Base-by-base conservation (phyloP, 2,329 filamentous ascomycete species). In the Ceratocystis cacaofunesta region DNA sequence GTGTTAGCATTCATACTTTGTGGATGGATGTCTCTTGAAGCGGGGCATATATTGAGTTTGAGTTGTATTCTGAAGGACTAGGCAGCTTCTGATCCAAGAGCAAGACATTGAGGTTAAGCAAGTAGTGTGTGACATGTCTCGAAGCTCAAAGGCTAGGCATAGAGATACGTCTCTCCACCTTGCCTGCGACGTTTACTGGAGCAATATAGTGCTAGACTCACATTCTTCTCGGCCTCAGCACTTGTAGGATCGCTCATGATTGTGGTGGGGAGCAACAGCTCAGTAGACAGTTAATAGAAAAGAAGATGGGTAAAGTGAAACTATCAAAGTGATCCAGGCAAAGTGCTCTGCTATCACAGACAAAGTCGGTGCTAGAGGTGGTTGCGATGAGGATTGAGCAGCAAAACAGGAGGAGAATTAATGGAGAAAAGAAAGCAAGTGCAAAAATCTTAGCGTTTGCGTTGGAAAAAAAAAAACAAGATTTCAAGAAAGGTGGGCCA, bases 141-240 rank as follows among this genome's bases (percentile, higher is more conserved):
- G 8, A 50, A 12, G 22, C 48, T 52, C 25, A 19, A 52, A 28
- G 3, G 10, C 48, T 3, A 25, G 22, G 1, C 19, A 52, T 28
- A 25, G 25, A 25, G 10, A 52, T 25, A 25, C 48, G 22, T 52
- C 48, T 52, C 8, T 52, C 48, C 8, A n/a, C 15, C 48, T 17
- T 52, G 8, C 4, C 22, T 28, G 36, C 1, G 19, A 25, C 22
- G 44, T 50, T 44, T 55, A 43, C 36, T 4, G 1, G 28, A 30
- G 28, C 5, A n/a, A 15, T n/a, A 30, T n/a, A 32, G 12, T 25
- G 36, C 19, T 68, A 66, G 55, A 79, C 81, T 77, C 74, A 85
- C 83, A 78, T 97, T 99, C 85, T 97, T 97, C 85, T 99, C 94
- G 72, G 92, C 92, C 79, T 97, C 94, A 79, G 87, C 92, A 76